Base-by-base conservation (phyloP, 1,284 basidiomycete species). In the Cutaneotrichosporon sp. region DNA sequence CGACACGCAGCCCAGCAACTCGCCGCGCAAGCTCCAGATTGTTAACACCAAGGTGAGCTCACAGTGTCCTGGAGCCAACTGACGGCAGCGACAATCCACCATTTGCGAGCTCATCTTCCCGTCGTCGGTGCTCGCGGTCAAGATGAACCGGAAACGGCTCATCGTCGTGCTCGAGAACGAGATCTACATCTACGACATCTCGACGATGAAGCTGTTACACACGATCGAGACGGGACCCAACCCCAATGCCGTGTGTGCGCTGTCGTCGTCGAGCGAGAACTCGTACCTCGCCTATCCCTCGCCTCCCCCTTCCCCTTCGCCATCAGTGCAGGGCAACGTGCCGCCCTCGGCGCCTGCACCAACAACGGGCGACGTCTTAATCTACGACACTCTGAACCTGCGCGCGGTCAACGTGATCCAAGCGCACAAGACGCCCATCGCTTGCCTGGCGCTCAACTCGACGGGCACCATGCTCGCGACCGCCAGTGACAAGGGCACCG, bases 91-190 rank as follows among this genome's bases (percentile, higher is more conserved):
- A 31, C 92, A 98, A 85, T 95, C 92, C 22, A 95, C 95, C 83
- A 99, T 99, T 67, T 99, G 97, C 86, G 95, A 99, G 76, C 87
- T 99, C 22, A 86, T 95, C 18, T 99, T 99, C 78, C 95, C 95
- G 0, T 94, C 93, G 1, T 92, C 93, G 1, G 95, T 99, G 62
- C 86, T 98, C 29, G 88, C 91, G 6, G 95, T 99, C 76, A 97
- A 97, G 81, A 85, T 99, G 73, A 99, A 99, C 81, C 85, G 97
- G 60, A 94, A 97, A 80, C 89, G 94, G 0, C 85, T 99, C 24
- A 91, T 98, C 38, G 95, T 99, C 65, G 90, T 99, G 8, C 85
- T 99, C 58, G 95, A 97, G 76, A 87, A 87, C 46, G 93, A 98
- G 79, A 97, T 99, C 63, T 99, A 98, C 82, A 94, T 98, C 60